Evolutionary conservation across 2,329 filamentous ascomycete species (phyloP).

Genomic region (Pseudogymnoascus sp.): DNA sequence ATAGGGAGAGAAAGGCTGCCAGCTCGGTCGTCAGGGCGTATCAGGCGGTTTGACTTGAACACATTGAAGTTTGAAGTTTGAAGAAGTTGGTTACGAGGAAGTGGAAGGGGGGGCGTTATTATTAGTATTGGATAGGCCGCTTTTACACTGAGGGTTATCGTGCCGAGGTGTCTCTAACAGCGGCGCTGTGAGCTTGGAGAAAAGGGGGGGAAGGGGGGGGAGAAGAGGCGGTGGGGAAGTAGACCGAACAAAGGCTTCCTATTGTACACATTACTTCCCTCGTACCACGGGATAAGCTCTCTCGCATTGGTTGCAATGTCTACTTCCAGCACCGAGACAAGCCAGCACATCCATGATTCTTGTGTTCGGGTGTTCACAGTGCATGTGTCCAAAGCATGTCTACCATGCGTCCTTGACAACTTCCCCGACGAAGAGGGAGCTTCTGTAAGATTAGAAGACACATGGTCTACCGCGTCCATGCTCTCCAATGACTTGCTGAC

Average conservation of each 20-base stretch:
- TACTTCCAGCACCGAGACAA: neutral
- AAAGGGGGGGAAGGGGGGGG: neutral
- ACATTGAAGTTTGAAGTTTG: neutral
- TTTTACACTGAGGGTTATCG: neutral
- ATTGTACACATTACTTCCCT: neutral
- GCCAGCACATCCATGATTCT: constrained; percentile 1
- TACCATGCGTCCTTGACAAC: neutral
- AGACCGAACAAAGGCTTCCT: neutral
- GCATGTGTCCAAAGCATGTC: constrained; percentile 6
- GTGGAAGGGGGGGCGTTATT: constrained; percentile 17
- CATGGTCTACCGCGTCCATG: neutral
- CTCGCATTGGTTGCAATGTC: neutral
- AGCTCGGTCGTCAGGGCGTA: neutral
- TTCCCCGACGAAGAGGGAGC: neutral
- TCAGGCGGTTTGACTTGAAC: neutral
- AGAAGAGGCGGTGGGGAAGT: neutral
- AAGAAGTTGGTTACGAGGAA: neutral
- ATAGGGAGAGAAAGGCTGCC: neutral
- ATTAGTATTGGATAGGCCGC: neutral
- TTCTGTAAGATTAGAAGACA: neutral
- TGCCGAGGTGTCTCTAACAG: neutral
- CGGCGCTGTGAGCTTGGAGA: neutral
- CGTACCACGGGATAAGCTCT: constrained; percentile 7
- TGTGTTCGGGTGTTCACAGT: neutral
- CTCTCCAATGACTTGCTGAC: neutral